These are phyloP conservation scores for Talaromyces marneffei DNA, from an alignment of 2,329 filamentous ascomycete genomes.

Conservation along the genomic window DNA sequence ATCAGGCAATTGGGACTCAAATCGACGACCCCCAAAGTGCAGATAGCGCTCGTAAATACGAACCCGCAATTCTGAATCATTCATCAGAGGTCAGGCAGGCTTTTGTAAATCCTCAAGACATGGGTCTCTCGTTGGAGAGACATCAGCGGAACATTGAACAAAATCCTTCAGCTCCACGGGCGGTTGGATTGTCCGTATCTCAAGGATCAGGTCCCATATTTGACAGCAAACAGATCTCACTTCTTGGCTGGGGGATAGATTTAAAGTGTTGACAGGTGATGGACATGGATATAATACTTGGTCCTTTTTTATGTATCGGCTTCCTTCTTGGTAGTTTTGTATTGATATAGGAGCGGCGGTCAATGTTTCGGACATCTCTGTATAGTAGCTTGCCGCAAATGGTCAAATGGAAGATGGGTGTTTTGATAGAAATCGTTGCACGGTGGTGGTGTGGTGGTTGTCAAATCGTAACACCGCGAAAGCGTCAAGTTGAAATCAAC, in stretches of 20 bases:
- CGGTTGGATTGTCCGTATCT: conserved; percentile 17
- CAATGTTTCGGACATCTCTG: background rate
- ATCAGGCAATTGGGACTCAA: conserved; percentile 18
- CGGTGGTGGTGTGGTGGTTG: background rate
- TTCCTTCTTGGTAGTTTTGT: background rate
- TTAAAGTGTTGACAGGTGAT: background rate
- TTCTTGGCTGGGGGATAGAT: conserved; percentile 14
- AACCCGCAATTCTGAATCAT: conserved; percentile 19
- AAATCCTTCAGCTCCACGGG: conserved; percentile 16
- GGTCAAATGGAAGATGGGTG: background rate
- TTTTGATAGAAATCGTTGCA: background rate
- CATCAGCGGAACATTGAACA: conserved; percentile 22
- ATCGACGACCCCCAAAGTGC: conserved; percentile 19
- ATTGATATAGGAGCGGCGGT: background rate
- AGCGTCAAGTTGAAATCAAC: too few species aligned
- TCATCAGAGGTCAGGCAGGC: conserved; percentile 19
- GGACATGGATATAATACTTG: background rate
- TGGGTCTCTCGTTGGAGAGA: conserved; percentile 18
- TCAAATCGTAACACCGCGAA: too few species aligned
- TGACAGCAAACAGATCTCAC: conserved; percentile 1
- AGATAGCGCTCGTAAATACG: conserved; percentile 25
- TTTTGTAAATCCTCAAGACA: conserved; percentile 18
- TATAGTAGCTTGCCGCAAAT: background rate
- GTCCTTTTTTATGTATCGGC: conserved; percentile 3
- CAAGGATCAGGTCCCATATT: conserved; percentile 9